Evolutionary conservation across 2,329 filamentous ascomycete genomes (phyloP).

Genomic region (Pseudocercospora fuligena): DNA sequence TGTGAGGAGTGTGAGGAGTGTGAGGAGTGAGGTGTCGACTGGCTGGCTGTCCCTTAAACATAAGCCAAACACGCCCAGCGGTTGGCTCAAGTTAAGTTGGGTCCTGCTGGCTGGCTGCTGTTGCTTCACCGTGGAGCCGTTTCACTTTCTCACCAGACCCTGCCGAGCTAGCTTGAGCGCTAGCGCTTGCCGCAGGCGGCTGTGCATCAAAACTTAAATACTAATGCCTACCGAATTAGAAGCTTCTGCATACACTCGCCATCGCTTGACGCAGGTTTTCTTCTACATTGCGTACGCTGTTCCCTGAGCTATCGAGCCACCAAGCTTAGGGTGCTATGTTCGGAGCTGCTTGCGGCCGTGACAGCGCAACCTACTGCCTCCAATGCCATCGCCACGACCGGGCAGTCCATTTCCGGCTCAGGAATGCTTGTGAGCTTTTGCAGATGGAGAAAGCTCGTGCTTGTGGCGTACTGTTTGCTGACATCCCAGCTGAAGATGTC

Average conservation of each 20-base stretch:
- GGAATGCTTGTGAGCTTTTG: not conserved
- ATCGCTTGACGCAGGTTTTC: not conserved
- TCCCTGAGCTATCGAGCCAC: not conserved
- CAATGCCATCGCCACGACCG: not conserved
- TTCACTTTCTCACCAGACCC: constrained; percentile 8
- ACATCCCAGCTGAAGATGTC: not conserved
- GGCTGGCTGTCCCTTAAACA: not conserved
- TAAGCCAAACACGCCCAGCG: not conserved
- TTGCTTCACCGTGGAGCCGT: not conserved
- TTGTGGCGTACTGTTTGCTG: constrained; percentile 7
- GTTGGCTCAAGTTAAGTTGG: not conserved
- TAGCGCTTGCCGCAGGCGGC: constrained; percentile 9
- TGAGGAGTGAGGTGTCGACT: not conserved
- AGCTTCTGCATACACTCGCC: constrained; percentile 3
- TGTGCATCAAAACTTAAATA: constrained; percentile 9
- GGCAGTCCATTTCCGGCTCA: not conserved
- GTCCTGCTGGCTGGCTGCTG: not conserved
- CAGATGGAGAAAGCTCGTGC: constrained; percentile 4
- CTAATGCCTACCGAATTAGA: constrained; percentile 7
- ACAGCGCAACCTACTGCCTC: not conserved
- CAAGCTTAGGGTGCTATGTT: not conserved
- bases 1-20: not conserved
- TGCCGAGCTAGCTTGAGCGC: constrained; percentile 3
- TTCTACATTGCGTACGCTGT: not conserved
- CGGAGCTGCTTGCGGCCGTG: constrained; percentile 5